Percentiles rank a stretch among this genome's conserved stretches.
Evolutionary conservation across 78 protist species (phyloP).

Genomic region (Dictyostelium purpureum): DNA sequence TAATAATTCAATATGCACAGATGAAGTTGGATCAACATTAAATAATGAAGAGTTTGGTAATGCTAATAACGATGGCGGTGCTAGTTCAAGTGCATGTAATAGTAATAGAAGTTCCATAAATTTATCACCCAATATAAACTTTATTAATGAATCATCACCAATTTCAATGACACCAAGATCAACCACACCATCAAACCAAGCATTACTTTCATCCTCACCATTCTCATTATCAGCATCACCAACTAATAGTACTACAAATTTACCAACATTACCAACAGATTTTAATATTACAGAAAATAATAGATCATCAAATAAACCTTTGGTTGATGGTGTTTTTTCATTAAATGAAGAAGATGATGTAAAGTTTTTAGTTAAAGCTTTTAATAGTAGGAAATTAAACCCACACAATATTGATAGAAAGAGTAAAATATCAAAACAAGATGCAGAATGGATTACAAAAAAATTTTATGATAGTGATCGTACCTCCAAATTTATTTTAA

Average conservation of each 20-base stretch:
- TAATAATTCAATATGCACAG: no score
- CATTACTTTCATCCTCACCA: no score
- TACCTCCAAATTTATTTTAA: neutral
- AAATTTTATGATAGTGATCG: neutral
- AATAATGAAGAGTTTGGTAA: neutral
- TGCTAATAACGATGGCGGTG: neutral
- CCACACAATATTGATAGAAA: neutral
- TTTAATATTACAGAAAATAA: no score
- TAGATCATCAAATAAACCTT: no score
- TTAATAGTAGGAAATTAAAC: neutral
- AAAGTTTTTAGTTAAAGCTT: neutral
- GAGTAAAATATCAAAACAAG: conserved; percentile 27
- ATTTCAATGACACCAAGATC: neutral
- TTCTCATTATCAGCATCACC: neutral
- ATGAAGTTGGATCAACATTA: neutral
- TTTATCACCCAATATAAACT: neutral
- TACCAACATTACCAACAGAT: neutral
- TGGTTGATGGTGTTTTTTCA: no score
- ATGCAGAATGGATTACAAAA: conserved; percentile 56
- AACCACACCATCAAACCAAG: neutral
- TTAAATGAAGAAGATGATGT: conserved; percentile 29
- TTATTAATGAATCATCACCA: neutral
- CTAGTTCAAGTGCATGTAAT: neutral
- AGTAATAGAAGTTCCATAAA: neutral
- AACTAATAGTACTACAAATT: neutral